Evolutionary conservation across 768 basidiomycete genomes (phyloP).

Genomic region (Pleurotus tuber-regium): DNA sequence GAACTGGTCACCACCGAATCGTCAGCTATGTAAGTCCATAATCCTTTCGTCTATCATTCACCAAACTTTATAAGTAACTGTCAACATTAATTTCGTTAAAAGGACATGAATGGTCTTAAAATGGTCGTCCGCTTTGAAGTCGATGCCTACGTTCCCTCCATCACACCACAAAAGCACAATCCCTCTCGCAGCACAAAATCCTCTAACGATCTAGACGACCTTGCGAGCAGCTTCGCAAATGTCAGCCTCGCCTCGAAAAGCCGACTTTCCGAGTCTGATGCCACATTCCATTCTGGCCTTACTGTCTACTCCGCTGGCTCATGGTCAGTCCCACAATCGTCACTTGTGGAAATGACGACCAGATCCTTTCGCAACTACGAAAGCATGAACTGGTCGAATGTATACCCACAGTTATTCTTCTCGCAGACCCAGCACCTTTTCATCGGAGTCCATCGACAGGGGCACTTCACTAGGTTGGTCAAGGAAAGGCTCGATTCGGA

Average conservation of each 20-base stretch:
- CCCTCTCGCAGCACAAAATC: not conserved
- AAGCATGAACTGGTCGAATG: constrained; percentile 53
- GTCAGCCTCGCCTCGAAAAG: constrained; percentile 26
- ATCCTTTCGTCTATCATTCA: too few species aligned
- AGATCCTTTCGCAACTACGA: constrained; percentile 29
- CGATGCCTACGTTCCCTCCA: constrained; percentile 41
- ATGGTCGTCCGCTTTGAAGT: constrained; percentile 59
- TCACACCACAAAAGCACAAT: constrained; percentile 21
- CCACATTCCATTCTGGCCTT: constrained; percentile 11
- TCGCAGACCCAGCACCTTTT: constrained; percentile 65
- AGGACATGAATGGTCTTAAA: constrained; percentile 59
- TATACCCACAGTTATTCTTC: constrained; percentile 65
- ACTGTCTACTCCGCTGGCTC: constrained; percentile 23
- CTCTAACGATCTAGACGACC: constrained; percentile 30
- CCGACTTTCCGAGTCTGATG: constrained; percentile 14
- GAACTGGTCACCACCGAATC: constrained; percentile 60
- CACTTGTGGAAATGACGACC: constrained; percentile 47
- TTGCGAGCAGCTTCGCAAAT: constrained; percentile 29
- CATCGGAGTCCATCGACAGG: constrained; percentile 55
- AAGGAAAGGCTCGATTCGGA: constrained; percentile 41
- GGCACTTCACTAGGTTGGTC: constrained; percentile 44
- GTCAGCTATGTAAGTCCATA: constrained; percentile 55
- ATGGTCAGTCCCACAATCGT: constrained; percentile 38
- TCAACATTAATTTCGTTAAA: too few species aligned
- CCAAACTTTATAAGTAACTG: too few species aligned